Base-by-base conservation (phyloP, 1,139 yeast genomes). In the Pneumocystis sp. region DNA sequence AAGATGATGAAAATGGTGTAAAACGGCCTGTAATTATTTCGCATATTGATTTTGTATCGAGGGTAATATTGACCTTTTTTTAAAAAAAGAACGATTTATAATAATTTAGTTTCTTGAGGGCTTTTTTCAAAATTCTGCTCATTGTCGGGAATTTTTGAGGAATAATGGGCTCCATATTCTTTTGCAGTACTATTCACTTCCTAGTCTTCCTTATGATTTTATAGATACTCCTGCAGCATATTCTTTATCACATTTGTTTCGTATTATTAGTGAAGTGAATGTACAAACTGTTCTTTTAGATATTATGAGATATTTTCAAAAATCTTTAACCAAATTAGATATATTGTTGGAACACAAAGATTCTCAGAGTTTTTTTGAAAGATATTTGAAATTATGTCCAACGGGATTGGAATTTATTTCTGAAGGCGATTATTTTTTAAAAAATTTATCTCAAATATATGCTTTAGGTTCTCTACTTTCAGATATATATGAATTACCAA, bases 141-240 rank as follows among this genome's bases (percentile, higher is more conserved):
- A 76, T 19, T 70, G 74, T 44, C 72, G 70, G 29, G 76, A 75
- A 65, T 74, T 76, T 60, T 73, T 75, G 59, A 71, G 71, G 62
- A 73, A 72, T 44, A 67, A 69, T 12, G 78, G 78, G 3, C 70
- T 75, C 21, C 65, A 62, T 5, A 68, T 68, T 12, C 63, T 76
- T 40, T 66, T 75, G 12, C 65, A 67, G 10, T 67, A 75, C 35
- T 74, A 73, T 65, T 69, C 67, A 34, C 63, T 74, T 5, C 71
- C 70, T 1, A 69, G 71, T 59, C 67, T 76, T 39, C 77, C 78
- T 0, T 76, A 74, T 64, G 79, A 76, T 63, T 76, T 75, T 67
- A 74, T 76, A 1, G 71, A 69, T 61, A 70, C 74, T 8, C 67
- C 70, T n/a, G 71, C 75, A 1, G 74, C 75, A 4, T 70, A 70